Evolutionary conservation across 805 yeast species (phyloP).

Genomic region (Metschnikowia vanudenii): DNA sequence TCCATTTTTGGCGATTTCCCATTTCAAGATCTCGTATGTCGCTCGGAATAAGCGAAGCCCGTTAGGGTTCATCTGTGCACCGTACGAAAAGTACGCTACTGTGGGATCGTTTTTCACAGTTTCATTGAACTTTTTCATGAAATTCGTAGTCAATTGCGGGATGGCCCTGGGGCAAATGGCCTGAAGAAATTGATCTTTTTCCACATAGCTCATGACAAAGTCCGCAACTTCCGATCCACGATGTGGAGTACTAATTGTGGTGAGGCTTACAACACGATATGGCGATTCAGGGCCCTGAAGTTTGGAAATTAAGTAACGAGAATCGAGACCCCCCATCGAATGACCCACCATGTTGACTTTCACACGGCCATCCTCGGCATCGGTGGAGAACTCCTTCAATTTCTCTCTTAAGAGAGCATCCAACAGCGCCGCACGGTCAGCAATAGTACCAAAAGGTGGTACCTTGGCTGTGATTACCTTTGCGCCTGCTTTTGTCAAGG

Average conservation of each 20-base stretch:
- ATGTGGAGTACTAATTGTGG: conserved; percentile 89
- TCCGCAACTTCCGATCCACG: conserved; percentile 84
- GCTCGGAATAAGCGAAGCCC: conserved; percentile 60
- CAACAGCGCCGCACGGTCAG: conserved; percentile 60
- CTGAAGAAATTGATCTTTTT: conserved; percentile 19
- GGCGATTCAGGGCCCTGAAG: conserved; percentile 34
- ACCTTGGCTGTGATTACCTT: conserved; percentile 71
- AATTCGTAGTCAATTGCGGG: conserved; percentile 62
- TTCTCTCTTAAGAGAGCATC: conserved; percentile 47
- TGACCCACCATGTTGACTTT: conserved; percentile 79
- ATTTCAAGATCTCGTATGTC: conserved; percentile 62
- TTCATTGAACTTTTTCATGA: conserved; percentile 54
- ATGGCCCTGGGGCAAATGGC: conserved; percentile 39
- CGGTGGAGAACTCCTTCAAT: conserved; percentile 22
- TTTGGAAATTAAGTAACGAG: conserved; percentile 68
- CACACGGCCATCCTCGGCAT: conserved; percentile 26
- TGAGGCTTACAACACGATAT: conserved; percentile 66
- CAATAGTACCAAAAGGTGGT: conserved; percentile 77
- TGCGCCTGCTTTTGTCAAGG: conserved; percentile 60
- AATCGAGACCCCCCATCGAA: conserved; percentile 93
- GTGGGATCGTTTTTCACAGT: conserved; percentile 51
- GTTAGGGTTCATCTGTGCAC: conserved; percentile 66
- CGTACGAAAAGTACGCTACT: conserved; percentile 79
- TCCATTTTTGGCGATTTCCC: conserved; percentile 17
- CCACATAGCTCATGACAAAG: conserved; percentile 43